Base-by-base conservation (phyloP, 2,329 filamentous ascomycete species). In the Hypoxylon sp. region DNA sequence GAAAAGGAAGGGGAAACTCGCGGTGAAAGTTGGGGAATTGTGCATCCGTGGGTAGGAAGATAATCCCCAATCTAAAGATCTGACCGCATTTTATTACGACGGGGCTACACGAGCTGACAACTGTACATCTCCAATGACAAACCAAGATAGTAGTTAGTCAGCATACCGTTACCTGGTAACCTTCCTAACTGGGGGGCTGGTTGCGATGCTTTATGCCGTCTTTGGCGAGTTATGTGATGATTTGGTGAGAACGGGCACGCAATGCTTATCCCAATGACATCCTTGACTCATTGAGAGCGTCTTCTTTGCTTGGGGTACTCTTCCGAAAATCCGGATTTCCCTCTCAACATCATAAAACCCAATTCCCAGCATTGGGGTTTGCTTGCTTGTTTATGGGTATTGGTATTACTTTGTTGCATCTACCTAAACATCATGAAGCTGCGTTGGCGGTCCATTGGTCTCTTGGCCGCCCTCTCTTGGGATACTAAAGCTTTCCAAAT, bases 391-490 rank as follows among this genome's bases (percentile, higher is more conserved):
- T 11, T 27, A 32, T 56, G 32, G 53, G 53, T n/a, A 32, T 55
- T 55, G 53, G 37, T 2, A 17, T 51, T 53, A 37, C 29, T 58
- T 48, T 42, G 24, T 50, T 42, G 21, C 32, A 31, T 29, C 47
- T 44, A 21, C 37, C 5, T 7, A 29, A 44, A 35, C 32, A 56
- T 21, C 46, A 75, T 71, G 70, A 69, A 65, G 54, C 37, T 69
- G 42, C 62, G 46, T 62, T 62, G 65, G 62, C 55, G 68, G n/a
- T 56, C 67, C 0, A 29, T 68, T 51, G 70, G 67, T 51, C 62
- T 75, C 1, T 42, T 71, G 60, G 67, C 74, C 37, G 52, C 52
- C 19, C 52, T 69, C 1, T 53, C 62, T n/a, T 47, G 54, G 35
- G 63, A 53, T 24, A 59, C 57, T 19, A 61, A 64, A 6, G 74